phyloP scores from a whole-genome alignment of 2,329 filamentous ascomycete species.

The Aspergillus ochraceoroseus region DNA sequence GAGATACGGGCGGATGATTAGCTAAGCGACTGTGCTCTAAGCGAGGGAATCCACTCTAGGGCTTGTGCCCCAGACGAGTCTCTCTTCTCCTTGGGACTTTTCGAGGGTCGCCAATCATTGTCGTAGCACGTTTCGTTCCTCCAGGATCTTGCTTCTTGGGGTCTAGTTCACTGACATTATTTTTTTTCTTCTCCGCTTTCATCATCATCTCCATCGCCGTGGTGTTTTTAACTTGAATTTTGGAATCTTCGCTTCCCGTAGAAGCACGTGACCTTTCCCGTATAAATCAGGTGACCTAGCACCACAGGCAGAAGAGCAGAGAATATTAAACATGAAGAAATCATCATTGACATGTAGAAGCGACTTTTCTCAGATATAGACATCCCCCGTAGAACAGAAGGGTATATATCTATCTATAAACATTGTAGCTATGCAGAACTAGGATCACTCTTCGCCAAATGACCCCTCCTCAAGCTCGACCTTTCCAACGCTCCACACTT shows the following conservation, averaged over 20 bases:
- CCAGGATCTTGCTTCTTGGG: too few species aligned
- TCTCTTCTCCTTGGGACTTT: not conserved
- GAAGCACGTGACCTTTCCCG: too few species aligned
- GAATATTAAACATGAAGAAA: not conserved
- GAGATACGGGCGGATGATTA: slow-evolving; percentile 37
- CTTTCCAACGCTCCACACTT: slow-evolving; percentile 92
- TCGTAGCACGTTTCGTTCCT: too few species aligned
- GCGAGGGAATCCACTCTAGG: slow-evolving; percentile 40
- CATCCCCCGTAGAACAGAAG: slow-evolving; percentile 14
- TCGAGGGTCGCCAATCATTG: not conserved
- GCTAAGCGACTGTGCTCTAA: slow-evolving; percentile 39
- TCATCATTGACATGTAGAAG: too few species aligned
- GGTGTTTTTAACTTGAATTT: too few species aligned
- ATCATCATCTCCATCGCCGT: too few species aligned
- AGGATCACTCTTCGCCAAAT: slow-evolving; percentile 33
- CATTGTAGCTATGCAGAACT: slow-evolving; percentile 14
- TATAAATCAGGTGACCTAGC: too few species aligned
- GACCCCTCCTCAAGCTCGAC: slow-evolving; percentile 67
- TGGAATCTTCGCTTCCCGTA: too few species aligned
- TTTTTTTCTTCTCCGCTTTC: too few species aligned
- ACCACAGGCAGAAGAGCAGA: too few species aligned
- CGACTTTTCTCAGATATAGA: slow-evolving; percentile 12
- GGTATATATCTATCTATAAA: slow-evolving; percentile 27
- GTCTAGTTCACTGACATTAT: too few species aligned
- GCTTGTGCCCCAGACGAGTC: slow-evolving; percentile 28